Percentiles rank a stretch among this genome's conserved stretches.
phyloP scores from a whole-genome alignment of 2,329 filamentous ascomycete species.

The Cylindrodendrum hubeiense region DNA sequence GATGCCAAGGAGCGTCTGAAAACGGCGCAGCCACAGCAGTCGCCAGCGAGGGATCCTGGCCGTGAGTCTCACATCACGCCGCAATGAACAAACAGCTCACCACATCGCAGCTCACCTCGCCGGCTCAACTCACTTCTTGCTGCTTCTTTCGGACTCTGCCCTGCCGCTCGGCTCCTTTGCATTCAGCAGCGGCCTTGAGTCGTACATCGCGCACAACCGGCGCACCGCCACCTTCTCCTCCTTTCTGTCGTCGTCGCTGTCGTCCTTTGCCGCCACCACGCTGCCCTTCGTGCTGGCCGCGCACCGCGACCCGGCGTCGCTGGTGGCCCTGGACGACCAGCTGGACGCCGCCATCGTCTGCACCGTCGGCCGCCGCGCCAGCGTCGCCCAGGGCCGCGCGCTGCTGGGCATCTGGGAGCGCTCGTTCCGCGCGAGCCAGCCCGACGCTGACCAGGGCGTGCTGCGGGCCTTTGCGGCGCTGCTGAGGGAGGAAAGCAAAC shows the following conservation, averaged over 20 bases:
- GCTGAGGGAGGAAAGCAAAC: conserved; percentile 47
- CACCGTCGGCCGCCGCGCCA: conserved; percentile 82
- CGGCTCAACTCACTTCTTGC: conserved; percentile 70
- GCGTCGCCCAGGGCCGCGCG: conserved; percentile 80
- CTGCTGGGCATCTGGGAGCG: conserved; percentile 82
- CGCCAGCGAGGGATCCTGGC: conserved; percentile 30
- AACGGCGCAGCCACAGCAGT: conserved; percentile 33
- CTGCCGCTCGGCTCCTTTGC: conserved; percentile 89
- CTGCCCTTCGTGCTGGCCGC: conserved; percentile 81
- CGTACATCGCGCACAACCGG: conserved; percentile 78
- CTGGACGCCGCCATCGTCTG: conserved; percentile 83
- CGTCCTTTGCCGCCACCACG: conserved; percentile 77
- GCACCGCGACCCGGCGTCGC: conserved; percentile 64
- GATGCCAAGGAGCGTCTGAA: conserved; percentile 59
- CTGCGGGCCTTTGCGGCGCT: conserved; percentile 52
- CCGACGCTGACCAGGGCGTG: conserved; percentile 43
- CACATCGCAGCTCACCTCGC: conserved; percentile 29
- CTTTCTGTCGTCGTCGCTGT: conserved; percentile 79
- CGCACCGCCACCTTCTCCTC: conserved; percentile 63
- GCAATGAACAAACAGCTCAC: background rate
- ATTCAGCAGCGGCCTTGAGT: conserved; percentile 86
- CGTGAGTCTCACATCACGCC: conserved; percentile 28
- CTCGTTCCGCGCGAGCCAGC: conserved; percentile 64
- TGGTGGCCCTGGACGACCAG: conserved; percentile 76
- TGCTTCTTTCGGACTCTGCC: conserved; percentile 84